These are phyloP conservation scores for Venturia carpophila DNA, from an alignment of 2,329 filamentous ascomycete genomes.

Conservation along the genomic window DNA sequence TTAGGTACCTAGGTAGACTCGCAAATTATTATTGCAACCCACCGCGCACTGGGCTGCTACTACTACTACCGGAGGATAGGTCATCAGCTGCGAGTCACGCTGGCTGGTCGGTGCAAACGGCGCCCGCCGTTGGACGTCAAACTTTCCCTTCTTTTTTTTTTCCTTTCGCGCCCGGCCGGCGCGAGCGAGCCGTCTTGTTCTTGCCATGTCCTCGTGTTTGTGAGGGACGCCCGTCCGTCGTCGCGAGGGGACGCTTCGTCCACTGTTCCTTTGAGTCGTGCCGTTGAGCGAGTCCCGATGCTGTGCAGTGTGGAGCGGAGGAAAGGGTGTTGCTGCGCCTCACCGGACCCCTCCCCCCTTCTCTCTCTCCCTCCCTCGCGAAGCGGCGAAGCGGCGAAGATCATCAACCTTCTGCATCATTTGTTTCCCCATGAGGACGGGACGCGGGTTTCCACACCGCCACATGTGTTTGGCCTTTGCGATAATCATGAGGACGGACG, in stretches of 20 bases:
- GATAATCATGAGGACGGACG: neutral
- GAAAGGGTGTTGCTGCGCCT: neutral
- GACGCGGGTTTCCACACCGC: neutral
- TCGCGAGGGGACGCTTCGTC: too few relatives aligned
- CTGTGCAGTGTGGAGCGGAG: too few relatives aligned
- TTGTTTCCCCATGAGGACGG: neutral
- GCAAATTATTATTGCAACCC: too few relatives aligned
- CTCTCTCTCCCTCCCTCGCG: too few relatives aligned
- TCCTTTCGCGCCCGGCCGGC: neutral
- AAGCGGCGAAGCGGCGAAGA: too few relatives aligned
- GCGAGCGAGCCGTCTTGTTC: neutral
- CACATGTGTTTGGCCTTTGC: neutral
- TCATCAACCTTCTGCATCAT: too few relatives aligned
- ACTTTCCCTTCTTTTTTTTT: neutral
- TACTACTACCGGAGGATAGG: too few relatives aligned
- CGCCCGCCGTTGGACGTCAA: slow-evolving; percentile 5
- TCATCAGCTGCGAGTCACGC: neutral
- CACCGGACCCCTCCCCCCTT: neutral
- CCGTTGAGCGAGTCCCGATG: too few relatives aligned
- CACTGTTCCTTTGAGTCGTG: too few relatives aligned
- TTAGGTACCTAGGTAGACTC: too few relatives aligned
- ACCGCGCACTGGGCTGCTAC: too few relatives aligned
- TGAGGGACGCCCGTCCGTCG: neutral
- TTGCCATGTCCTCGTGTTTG: neutral
- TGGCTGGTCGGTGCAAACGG: neutral